Evolutionary conservation across 768 basidiomycete species (phyloP).

Genomic region (Mycena galericulata): DNA sequence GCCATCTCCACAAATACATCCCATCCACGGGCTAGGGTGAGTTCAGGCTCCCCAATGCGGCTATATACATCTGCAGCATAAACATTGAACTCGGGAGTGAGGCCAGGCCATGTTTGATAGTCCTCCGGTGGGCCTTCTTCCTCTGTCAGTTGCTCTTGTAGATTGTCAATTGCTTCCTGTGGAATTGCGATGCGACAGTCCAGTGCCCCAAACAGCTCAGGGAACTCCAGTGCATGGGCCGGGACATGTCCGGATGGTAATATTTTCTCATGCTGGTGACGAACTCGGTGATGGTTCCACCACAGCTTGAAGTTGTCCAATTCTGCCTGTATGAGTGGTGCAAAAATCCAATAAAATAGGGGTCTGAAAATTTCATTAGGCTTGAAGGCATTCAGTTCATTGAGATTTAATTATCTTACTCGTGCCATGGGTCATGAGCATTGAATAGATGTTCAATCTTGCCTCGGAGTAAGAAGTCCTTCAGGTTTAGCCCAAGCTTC

Average conservation of each 20-base stretch:
- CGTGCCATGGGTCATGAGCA: too few species aligned
- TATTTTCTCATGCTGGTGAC: slow-evolving; percentile 32
- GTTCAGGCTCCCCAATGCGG: slow-evolving; percentile 3
- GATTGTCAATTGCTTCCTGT: slow-evolving; percentile 17
- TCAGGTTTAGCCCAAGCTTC: too few species aligned
- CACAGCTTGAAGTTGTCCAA: slow-evolving; percentile 33
- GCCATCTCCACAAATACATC: slow-evolving; percentile 19
- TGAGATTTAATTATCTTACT: too few species aligned
- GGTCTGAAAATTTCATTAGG: too few species aligned
- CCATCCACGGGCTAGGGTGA: slow-evolving; percentile 6
- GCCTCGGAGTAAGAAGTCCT: too few species aligned
- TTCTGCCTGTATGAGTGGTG: slow-evolving; percentile 11
- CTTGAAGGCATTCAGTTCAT: too few species aligned
- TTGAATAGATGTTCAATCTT: too few species aligned
- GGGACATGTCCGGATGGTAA: slow-evolving; percentile 38
- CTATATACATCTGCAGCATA: background rate
- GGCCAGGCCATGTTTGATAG: slow-evolving; percentile 12
- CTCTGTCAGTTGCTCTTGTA: slow-evolving; percentile 6
- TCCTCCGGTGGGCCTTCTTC: slow-evolving; percentile 11
- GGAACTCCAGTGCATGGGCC: slow-evolving; percentile 15
- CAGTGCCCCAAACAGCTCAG: slow-evolving; percentile 18
- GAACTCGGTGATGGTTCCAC: slow-evolving; percentile 40
- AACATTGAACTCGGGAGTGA: slow-evolving; percentile 17
- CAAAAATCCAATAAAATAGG: too few species aligned
- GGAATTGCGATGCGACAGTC: slow-evolving; percentile 31